These are phyloP conservation scores for Leptographium lundbergii DNA, from an alignment of 2,329 filamentous ascomycete genomes.

Conservation along the genomic window DNA sequence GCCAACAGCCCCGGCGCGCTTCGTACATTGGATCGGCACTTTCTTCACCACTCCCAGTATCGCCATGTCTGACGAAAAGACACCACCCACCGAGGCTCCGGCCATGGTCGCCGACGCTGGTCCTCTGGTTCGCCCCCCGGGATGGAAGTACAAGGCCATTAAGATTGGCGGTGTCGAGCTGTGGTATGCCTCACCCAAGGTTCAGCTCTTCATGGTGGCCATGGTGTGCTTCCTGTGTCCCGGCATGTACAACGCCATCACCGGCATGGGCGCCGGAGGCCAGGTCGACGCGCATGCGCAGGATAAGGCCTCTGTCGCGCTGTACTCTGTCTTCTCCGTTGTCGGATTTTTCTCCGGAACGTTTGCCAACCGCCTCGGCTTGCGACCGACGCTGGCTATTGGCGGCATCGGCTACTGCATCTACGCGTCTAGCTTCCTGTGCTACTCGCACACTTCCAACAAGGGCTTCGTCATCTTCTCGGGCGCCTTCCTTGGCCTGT, in stretches of 20 bases:
- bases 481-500: constrained; percentile 63
- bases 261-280: constrained; percentile 15
- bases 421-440: constrained; percentile 58
- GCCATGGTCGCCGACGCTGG: background rate
- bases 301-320: constrained; percentile 26
- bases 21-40: background rate
- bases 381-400: constrained; percentile 53
- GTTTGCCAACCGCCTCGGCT: constrained; percentile 62
- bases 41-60: background rate
- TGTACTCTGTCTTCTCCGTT: constrained; percentile 39
- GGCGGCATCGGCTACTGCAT: constrained; percentile 67
- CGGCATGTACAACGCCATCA: constrained; percentile 18
- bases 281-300: constrained; percentile 13
- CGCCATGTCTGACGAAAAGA: constrained; percentile 9
- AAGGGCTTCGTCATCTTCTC: constrained; percentile 63
- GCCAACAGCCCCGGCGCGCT: background rate
- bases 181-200: constrained; percentile 62
- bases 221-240: constrained; percentile 46
- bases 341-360: constrained; percentile 63
- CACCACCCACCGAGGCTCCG: background rate
- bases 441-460: constrained; percentile 55
- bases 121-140: constrained; percentile 24
- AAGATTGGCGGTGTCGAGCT: constrained; percentile 40
- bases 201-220: constrained; percentile 59
- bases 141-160: constrained; percentile 57